Evolutionary conservation across 371 early-diverging fungal genomes (phyloP), one percentile per base, ranked within the genome.

Genomic region (Mortierella sp.): DNA sequence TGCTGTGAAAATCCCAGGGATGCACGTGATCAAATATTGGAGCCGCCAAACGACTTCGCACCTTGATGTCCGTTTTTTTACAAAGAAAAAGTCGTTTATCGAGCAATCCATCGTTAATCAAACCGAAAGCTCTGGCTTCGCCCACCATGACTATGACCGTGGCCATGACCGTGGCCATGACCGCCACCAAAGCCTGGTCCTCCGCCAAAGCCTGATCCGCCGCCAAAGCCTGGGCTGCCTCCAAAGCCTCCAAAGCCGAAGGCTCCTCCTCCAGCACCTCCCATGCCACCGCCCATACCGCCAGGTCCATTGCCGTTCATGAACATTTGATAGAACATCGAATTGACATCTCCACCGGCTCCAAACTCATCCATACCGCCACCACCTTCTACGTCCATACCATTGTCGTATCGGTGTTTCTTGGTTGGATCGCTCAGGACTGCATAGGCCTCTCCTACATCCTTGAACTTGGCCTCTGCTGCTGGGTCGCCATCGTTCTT

Each of bases 381-480:
- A 52, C 86, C 86, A 3, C 91, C 92, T 39, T 93, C 94, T 29
- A 93, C 72, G 70, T 94, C 93, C 68, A 82, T 88, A 31, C 94
- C 94, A 17, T 86, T 85, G 67, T 95, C 95, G 67, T 86, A 93
- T 59, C 91, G 81, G 19, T 86, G 78, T 81, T 90, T 91, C 87
- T 94, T 95, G 45, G 86, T 85, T 25, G 93, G 88, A 70, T 95
- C 94, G 25, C 91, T 90, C 25, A 95, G 74, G 6, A 94, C 87
- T 17, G 82, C 73, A 58, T 90, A 93, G 12, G 94, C 95, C 68
- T 94, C 95, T 25, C 88, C 85, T 17, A 93, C 80, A 70, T 92
- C 92, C 81, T 94, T 94, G 82, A 95, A 95, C 79, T 90, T 85
- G 59, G 83, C 83, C 73, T 94, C 93, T 5, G 92, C 91, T 46